phyloP scores from a whole-genome alignment of 2,329 filamentous ascomycete species.

The Botrytis sinoallii region DNA sequence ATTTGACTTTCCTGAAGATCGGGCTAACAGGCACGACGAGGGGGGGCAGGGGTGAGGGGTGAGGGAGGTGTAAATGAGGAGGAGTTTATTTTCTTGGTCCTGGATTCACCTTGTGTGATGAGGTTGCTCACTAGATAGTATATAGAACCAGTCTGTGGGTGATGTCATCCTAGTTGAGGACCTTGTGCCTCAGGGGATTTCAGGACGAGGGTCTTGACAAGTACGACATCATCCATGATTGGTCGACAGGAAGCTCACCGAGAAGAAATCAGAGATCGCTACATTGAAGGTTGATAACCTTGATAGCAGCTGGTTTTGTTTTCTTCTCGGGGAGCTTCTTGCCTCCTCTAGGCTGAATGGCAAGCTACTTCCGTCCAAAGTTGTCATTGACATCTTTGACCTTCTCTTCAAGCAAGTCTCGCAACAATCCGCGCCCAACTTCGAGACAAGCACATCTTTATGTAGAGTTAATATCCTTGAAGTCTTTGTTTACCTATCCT shows the following conservation, averaged over 20 bases:
- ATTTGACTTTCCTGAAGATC: background rate
- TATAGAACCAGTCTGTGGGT: no score
- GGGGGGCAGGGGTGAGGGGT: background rate
- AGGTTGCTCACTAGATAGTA: no score
- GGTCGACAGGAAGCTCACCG: background rate
- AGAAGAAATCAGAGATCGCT: background rate
- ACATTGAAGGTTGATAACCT: background rate
- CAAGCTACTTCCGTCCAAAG: slow-evolving; percentile 48
- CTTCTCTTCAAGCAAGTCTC: slow-evolving; percentile 52
- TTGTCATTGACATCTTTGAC: slow-evolving; percentile 49
- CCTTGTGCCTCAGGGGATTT: no score
- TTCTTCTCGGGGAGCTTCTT: slow-evolving; percentile 37
- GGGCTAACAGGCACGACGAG: background rate
- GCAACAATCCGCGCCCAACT: slow-evolving; percentile 27
- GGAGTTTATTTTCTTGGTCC: background rate
- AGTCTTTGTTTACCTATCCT: background rate
- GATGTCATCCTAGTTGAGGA: no score
- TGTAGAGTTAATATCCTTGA: background rate
- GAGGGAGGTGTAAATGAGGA: background rate
- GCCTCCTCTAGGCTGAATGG: slow-evolving; percentile 47
- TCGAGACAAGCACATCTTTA: background rate
- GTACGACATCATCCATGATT: background rate
- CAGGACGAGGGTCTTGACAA: background rate
- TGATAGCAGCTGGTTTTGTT: background rate
- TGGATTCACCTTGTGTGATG: background rate